phyloP scores from a whole-genome alignment of 129 eudicot genomes.

The Lactuca saligna region DNA sequence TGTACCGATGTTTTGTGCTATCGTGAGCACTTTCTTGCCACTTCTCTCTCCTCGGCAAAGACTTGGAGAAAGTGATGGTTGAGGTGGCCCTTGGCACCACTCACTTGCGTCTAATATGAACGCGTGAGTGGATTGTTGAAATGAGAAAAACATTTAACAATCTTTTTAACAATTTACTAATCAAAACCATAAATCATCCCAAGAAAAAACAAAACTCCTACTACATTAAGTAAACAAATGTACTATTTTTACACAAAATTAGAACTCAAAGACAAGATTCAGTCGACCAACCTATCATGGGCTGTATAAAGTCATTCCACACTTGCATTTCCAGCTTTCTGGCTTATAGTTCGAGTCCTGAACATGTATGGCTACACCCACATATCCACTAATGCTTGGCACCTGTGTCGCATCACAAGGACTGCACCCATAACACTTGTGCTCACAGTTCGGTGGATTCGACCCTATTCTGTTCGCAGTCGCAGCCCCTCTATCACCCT shows the following conservation, averaged over 20 bases:
- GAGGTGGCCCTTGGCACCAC: too few species aligned
- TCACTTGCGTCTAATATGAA: too few species aligned
- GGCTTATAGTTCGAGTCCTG: slow-evolving; percentile 79
- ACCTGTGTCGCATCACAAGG: slow-evolving; percentile 85
- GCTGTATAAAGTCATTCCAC: slow-evolving; percentile 57
- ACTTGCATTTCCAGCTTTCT: slow-evolving; percentile 85
- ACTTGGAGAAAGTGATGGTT: too few species aligned
- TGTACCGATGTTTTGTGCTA: too few species aligned
- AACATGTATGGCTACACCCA: slow-evolving; percentile 41
- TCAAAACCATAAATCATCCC: not conserved
- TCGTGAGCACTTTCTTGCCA: too few species aligned
- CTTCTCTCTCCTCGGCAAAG: too few species aligned
- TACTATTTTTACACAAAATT: not conserved
- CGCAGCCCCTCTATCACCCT: slow-evolving; percentile 10
- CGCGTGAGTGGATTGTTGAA: too few species aligned
- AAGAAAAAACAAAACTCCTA: not conserved
- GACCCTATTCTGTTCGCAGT: slow-evolving; percentile 56
- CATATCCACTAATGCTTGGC: slow-evolving; percentile 49
- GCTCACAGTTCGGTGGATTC: slow-evolving; percentile 81
- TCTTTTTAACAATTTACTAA: not conserved
- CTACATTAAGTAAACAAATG: not conserved
- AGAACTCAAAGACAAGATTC: not conserved
- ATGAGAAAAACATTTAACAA: too few species aligned
- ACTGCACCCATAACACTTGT: slow-evolving; percentile 71
- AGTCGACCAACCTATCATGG: slow-evolving; percentile 35